Evolutionary conservation across 441 rosid genomes (phyloP).

Genomic region (Hura crepitans): DNA sequence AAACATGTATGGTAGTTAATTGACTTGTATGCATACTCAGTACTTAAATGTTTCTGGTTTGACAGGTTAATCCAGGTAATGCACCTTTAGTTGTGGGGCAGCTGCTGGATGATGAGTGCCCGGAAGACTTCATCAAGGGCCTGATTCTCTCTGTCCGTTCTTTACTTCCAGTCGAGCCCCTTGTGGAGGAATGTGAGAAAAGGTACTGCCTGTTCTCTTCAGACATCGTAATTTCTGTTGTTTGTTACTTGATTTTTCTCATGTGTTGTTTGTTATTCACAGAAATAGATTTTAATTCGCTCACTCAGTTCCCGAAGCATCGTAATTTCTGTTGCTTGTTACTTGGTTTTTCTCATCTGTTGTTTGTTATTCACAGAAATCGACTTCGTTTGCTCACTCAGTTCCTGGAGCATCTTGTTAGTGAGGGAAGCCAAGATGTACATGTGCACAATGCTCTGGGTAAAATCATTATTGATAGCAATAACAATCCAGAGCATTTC

Average conservation of each 20-base stretch:
- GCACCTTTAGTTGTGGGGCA: slow-evolving; percentile 95
- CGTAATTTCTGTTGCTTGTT: slow-evolving; percentile 13
- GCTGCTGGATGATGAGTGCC: slow-evolving; percentile 90
- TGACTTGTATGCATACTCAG: neutral
- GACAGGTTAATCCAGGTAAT: slow-evolving; percentile 83
- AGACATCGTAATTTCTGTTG: slow-evolving; percentile 13
- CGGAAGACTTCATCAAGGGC: slow-evolving; percentile 90
- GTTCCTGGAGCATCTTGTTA: slow-evolving; percentile 99
- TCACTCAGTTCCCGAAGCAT: slow-evolving; percentile 97
- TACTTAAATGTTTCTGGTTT: slow-evolving; percentile 22
- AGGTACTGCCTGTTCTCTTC: slow-evolving; percentile 43
- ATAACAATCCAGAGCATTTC: slow-evolving; percentile 99
- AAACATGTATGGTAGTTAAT: neutral
- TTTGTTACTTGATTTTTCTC: slow-evolving; percentile 13
- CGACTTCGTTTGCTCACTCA: slow-evolving; percentile 99
- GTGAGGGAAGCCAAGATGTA: slow-evolving; percentile 99
- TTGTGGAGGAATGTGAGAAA: slow-evolving; percentile 97
- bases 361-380: slow-evolving; percentile 50
- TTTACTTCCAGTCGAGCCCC: slow-evolving; percentile 96
- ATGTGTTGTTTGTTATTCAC: slow-evolving; percentile 19
- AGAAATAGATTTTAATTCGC: slow-evolving; percentile 98
- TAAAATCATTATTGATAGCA: slow-evolving; percentile 97
- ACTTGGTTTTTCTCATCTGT: slow-evolving; percentile 13
- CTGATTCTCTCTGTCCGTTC: slow-evolving; percentile 97
- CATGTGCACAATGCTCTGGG: slow-evolving; percentile 99